A percentile compares a stretch with the other conserved stretches of the same genome.
phyloP scores from a whole-genome alignment of 1,139 yeast species.

The Schizosaccharomyces versatilis region DNA sequence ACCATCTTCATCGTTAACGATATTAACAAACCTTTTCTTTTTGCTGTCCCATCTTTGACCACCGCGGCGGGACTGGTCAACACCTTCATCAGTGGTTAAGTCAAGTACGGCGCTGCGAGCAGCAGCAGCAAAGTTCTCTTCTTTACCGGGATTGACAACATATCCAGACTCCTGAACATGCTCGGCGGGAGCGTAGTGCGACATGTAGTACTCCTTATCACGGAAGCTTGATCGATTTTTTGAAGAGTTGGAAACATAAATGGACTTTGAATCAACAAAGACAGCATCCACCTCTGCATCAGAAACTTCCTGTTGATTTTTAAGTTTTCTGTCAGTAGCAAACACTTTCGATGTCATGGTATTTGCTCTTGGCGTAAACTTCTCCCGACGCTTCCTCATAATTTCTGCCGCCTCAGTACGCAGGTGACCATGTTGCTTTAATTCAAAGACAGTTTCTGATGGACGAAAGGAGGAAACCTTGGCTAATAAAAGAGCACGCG shows the following conservation, averaged over 20 bases:
- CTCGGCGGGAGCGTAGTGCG: conserved; percentile 72
- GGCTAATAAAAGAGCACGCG: conserved; percentile 50
- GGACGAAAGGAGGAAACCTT: conserved; percentile 43
- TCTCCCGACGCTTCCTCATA: conserved; percentile 70
- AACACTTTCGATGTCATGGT: background rate
- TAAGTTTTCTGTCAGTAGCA: background rate
- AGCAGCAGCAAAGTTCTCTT: conserved; percentile 40
- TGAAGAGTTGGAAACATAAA: background rate
- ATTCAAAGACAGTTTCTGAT: conserved; percentile 87
- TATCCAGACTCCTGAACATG: conserved; percentile 68
- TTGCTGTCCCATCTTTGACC: conserved; percentile 84
- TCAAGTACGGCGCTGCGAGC: conserved; percentile 76
- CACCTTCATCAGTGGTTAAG: conserved; percentile 50
- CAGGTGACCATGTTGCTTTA: conserved; percentile 25
- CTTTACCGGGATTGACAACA: conserved; percentile 22
- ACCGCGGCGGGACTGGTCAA: conserved; percentile 34
- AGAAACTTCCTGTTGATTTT: background rate
- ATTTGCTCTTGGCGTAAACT: conserved; percentile 36
- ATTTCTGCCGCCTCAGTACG: conserved; percentile 57
- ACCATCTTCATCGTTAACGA: conserved; percentile 10
- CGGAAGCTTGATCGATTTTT: conserved; percentile 27
- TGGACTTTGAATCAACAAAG: background rate
- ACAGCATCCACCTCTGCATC: background rate
- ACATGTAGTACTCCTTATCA: conserved; percentile 67
- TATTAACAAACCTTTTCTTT: conserved; percentile 23